phyloP scores from a whole-genome alignment of 306 rosid species.

The Oxytropis ochrocephala region DNA sequence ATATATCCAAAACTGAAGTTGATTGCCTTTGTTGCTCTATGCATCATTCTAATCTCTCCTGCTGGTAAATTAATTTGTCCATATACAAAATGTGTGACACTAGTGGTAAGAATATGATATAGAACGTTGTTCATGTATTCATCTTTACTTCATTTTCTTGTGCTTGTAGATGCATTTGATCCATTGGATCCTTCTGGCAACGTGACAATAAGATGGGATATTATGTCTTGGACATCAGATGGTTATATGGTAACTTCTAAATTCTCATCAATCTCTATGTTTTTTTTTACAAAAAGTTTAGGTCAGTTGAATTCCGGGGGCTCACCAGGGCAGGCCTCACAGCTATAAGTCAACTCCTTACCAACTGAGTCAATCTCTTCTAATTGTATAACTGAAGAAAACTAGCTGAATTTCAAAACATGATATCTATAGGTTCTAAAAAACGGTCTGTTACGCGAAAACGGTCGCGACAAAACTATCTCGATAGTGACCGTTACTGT shows the following conservation, averaged over 20 bases:
- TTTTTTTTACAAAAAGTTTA: no score
- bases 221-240: conserved; percentile 60
- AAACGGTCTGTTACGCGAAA: no score
- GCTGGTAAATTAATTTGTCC: conserved; percentile 29
- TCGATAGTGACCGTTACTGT: no score
- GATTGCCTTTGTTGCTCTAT: conserved; percentile 31
- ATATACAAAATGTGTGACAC: neutral
- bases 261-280: no score
- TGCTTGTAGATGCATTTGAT: conserved; percentile 49
- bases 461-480: no score
- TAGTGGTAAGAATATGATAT: neutral
- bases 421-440: neutral
- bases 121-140: neutral
- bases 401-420: neutral
- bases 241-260: conserved; percentile 47
- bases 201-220: conserved; percentile 68
- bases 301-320: no score
- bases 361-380: no score
- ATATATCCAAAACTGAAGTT: conserved; percentile 18
- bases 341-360: no score
- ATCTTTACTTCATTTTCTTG: conserved; percentile 3
- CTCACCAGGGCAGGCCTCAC: no score
- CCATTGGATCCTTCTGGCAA: conserved; percentile 65
- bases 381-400: no score
- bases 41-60: conserved; percentile 28